A percentile compares a stretch with the other conserved stretches of the same genome.
Conservation (phyloP, 805 yeast species). For the Starmerella geochares region DNA sequence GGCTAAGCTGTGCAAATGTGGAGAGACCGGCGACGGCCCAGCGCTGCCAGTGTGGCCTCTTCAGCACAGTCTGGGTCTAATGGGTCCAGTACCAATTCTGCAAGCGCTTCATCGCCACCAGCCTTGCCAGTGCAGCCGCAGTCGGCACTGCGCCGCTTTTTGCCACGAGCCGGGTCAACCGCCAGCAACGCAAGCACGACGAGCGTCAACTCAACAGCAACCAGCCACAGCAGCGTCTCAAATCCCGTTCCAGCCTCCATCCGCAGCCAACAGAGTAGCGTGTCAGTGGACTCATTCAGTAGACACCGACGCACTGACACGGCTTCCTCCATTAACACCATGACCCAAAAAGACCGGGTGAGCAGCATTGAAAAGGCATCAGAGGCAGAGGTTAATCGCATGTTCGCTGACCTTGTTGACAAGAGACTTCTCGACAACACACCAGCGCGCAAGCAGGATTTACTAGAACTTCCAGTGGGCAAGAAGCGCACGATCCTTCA, state of each 20-base stretch:
- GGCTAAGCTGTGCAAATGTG: constrained; percentile 9
- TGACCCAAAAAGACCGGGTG: constrained; percentile 3
- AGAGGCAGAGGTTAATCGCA: constrained; percentile 12
- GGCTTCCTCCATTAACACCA: background rate
- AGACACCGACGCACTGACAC: background rate
- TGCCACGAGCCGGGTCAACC: constrained; percentile 16
- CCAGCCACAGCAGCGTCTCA: background rate
- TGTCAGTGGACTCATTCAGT: background rate
- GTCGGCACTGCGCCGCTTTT: constrained; percentile 14
- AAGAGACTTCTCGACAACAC: constrained; percentile 4
- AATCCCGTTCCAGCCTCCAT: background rate
- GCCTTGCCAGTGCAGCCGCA: background rate
- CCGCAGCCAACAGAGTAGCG: constrained; percentile 4
- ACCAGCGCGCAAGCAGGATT: constrained; percentile 10
- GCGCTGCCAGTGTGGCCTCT: constrained; percentile 12
- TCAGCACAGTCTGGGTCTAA: constrained; percentile 3
- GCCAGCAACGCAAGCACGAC: constrained; percentile 18
- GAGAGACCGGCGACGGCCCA: constrained; percentile 18
- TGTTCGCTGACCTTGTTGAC: constrained; percentile 11
- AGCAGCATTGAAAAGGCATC: constrained; percentile 11
- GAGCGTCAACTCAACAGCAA: constrained; percentile 1
- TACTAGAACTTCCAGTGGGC: constrained; percentile 5
- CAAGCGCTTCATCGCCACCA: background rate
- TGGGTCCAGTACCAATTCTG: background rate
- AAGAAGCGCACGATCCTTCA: constrained; percentile 14